Percentiles rank a stretch among this genome's conserved stretches.
Evolutionary conservation across 129 eudicot genomes (phyloP).

Genomic region (Solidago caesia): DNA sequence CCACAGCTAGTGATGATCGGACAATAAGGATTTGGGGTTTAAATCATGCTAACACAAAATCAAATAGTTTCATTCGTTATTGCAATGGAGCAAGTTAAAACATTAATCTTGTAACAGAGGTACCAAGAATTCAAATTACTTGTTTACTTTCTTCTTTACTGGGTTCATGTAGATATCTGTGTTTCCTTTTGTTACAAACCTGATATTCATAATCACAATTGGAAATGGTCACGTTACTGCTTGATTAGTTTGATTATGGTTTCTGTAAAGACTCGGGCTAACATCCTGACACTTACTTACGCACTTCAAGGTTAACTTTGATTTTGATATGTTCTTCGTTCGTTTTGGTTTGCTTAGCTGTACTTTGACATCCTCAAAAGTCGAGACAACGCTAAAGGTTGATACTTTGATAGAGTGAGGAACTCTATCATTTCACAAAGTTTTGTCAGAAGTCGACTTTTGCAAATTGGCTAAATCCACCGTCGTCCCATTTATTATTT

Average conservation of each 20-base stretch:
- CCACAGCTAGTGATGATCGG: slow-evolving; percentile 80
- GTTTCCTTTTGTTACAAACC: slow-evolving; percentile 20
- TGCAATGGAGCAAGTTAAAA: slow-evolving; percentile 56
- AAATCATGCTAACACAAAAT: slow-evolving; percentile 39
- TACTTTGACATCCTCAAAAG: background rate
- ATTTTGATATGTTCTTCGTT: background rate
- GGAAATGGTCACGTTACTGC: slow-evolving; percentile 36
- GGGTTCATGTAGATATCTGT: slow-evolving; percentile 38
- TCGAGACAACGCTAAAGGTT: no score
- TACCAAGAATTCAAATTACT: slow-evolving; percentile 9
- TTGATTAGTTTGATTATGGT: slow-evolving; percentile 11
- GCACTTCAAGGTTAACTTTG: background rate
- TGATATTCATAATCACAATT: slow-evolving; percentile 36
- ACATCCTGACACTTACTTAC: background rate
- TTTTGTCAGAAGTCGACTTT: background rate
- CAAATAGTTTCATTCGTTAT: slow-evolving; percentile 39
- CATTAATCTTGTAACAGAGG: background rate
- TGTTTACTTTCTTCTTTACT: slow-evolving; percentile 26
- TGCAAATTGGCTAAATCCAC: background rate
- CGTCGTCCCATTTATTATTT: no score
- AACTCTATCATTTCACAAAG: background rate
- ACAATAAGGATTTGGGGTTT: slow-evolving; percentile 84
- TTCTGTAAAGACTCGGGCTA: background rate
- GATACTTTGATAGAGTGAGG: background rate
- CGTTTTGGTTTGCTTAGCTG: background rate